Evolutionary conservation across 148 eudicot species (phyloP).

Genomic region (Arbutus unedo): DNA sequence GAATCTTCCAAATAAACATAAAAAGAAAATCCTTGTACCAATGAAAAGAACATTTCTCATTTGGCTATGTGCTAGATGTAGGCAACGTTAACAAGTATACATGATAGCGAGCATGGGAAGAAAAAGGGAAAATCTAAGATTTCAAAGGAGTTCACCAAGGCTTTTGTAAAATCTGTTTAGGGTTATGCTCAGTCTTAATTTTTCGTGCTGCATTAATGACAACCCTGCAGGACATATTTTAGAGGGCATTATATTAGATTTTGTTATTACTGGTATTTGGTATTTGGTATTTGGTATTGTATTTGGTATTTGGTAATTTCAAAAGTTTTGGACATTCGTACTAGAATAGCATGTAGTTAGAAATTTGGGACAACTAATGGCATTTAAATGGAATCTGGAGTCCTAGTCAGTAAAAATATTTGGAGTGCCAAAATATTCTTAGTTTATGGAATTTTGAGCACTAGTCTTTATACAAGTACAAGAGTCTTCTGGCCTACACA

Average conservation of each 20-base stretch:
- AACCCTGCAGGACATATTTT: constrained; percentile 2
- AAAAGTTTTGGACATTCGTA: not conserved
- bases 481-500: not conserved
- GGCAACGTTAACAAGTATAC: not conserved
- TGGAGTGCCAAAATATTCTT: not conserved
- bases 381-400: not conserved
- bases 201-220: not conserved
- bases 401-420: not conserved
- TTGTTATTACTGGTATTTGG: not conserved
- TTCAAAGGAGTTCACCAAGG: not conserved
- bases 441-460: not conserved
- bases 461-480: not conserved
- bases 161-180: not conserved
- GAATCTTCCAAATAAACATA: not conserved
- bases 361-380: not conserved
- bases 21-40: not conserved
- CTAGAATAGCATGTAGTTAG: not conserved
- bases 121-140: not conserved
- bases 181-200: not conserved
- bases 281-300: not conserved
- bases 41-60: not conserved
- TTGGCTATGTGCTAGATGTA: not conserved
- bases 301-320: not conserved
- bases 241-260: constrained; percentile 4
- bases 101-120: not conserved